These are phyloP conservation scores for Primulina eburnea DNA, from an alignment of 257 asterid species.

Conservation along the genomic window DNA sequence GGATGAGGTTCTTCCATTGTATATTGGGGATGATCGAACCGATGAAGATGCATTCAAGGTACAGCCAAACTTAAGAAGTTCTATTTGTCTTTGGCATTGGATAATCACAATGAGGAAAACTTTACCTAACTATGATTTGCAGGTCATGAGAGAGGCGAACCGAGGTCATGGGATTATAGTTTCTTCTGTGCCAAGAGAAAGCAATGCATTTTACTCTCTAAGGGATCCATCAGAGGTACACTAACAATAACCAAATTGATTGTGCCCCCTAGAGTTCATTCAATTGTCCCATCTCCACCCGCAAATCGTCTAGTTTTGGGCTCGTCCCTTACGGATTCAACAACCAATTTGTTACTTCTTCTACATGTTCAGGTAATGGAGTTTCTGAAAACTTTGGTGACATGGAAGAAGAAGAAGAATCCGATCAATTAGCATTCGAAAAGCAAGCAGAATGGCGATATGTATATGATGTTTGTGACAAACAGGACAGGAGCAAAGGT, in stretches of 20 bases:
- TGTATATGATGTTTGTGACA: too few species aligned
- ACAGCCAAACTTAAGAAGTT: slow-evolving; percentile 3
- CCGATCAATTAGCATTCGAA: too few species aligned
- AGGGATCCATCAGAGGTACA: slow-evolving; percentile 87
- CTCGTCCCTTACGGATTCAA: too few species aligned
- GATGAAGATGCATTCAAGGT: slow-evolving; percentile 99
- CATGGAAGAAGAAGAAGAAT: slow-evolving; percentile 48
- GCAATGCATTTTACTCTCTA: slow-evolving; percentile 81
- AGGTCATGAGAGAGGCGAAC: slow-evolving; percentile 70
- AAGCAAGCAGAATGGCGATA: too few species aligned
- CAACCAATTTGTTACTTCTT: background rate
- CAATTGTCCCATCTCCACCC: too few species aligned
- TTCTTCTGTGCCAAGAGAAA: slow-evolving; percentile 79
- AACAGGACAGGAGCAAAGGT: too few species aligned
- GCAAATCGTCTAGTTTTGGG: too few species aligned
- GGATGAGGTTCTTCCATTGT: slow-evolving; percentile 75
- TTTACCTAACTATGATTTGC: slow-evolving; percentile 8
- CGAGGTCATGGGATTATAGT: slow-evolving; percentile 81
- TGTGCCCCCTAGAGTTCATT: too few species aligned
- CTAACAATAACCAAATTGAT: too few species aligned
- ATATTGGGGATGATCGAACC: slow-evolving; percentile 91
- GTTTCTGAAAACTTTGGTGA: slow-evolving; percentile 67
- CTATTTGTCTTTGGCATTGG: background rate
- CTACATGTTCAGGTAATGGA: slow-evolving; percentile 64
- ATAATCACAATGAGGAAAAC: background rate